Percentiles rank a stretch among this genome's conserved stretches.
Evolutionary conservation across 345 rosid species (phyloP).

Genomic region (Syzygium aqueum): DNA sequence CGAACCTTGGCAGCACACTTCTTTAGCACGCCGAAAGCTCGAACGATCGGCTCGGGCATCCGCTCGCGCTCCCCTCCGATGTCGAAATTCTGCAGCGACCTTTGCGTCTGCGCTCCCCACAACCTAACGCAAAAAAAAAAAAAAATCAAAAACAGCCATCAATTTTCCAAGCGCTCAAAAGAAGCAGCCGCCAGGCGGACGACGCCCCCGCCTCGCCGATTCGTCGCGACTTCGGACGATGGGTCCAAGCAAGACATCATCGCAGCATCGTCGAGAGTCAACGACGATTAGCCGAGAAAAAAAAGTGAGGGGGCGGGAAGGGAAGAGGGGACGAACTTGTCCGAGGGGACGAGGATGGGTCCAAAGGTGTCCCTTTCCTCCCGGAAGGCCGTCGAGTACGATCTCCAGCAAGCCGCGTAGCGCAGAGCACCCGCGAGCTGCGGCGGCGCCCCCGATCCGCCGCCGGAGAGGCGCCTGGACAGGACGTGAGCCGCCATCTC

Average conservation of each 20-base stretch:
- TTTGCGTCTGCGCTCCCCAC: constrained; percentile 98
- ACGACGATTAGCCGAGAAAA: neutral
- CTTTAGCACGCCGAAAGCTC: constrained; percentile 89
- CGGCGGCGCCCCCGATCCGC: constrained; percentile 23
- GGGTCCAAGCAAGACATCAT: neutral
- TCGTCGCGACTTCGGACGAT: neutral
- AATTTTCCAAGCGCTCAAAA: neutral
- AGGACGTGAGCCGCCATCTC: constrained; percentile 46
- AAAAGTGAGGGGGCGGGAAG: neutral
- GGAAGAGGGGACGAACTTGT: constrained; percentile 36
- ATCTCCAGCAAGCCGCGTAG: constrained; percentile 40
- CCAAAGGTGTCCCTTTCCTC: constrained; percentile 94
- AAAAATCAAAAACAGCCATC: too few relatives aligned
- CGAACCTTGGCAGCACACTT: constrained; percentile 95
- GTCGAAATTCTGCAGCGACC: constrained; percentile 90
- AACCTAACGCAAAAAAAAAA: constrained; percentile 20
- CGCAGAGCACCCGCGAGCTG: constrained; percentile 28
- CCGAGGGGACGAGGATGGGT: constrained; percentile 74
- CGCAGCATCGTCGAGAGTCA: neutral
- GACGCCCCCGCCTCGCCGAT: neutral
- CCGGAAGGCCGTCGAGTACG: constrained; percentile 54
- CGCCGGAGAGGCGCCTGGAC: constrained; percentile 51
- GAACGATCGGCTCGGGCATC: constrained; percentile 93
- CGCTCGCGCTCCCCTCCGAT: constrained; percentile 90
- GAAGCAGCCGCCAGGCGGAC: neutral